Conservation (phyloP, 2,329 filamentous ascomycete species). For the Sordariomycetes sp. region DNA sequence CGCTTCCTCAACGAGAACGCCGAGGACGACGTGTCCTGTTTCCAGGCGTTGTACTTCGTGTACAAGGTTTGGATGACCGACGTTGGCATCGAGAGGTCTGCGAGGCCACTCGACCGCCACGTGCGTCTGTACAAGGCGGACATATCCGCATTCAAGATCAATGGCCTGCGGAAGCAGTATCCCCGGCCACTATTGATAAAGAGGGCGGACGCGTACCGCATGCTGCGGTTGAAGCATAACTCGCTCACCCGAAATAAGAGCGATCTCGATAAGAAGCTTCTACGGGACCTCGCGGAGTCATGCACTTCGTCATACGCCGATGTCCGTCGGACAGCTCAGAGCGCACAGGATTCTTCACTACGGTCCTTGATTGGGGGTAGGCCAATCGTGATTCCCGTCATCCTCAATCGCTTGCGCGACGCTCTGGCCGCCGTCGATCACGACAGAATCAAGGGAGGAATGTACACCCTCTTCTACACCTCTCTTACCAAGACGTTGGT, state of each 20-base stretch:
- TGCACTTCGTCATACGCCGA: constrained; percentile 88
- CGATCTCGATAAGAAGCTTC: constrained; percentile 71
- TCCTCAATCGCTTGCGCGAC: constrained; percentile 65
- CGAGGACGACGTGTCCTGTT: constrained; percentile 91
- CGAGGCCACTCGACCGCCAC: constrained; percentile 82
- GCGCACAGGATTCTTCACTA: constrained; percentile 81
- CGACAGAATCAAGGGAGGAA: constrained; percentile 83
- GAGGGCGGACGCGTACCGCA: constrained; percentile 85
- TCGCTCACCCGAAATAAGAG: constrained; percentile 78
- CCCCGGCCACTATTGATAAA: constrained; percentile 85
- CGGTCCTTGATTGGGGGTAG: constrained; percentile 83
- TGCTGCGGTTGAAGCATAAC: constrained; percentile 90
- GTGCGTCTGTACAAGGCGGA: constrained; percentile 75
- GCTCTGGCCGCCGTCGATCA: constrained; percentile 72
- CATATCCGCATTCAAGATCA: constrained; percentile 86
- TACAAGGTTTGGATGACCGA: constrained; percentile 97
- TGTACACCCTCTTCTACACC: constrained; percentile 84
- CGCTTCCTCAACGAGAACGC: constrained; percentile 70
- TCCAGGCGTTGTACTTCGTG: constrained; percentile 81
- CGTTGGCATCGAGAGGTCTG: constrained; percentile 89
- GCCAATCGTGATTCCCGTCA: constrained; percentile 77
- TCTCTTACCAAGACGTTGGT: constrained; percentile 78
- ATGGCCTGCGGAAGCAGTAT: constrained; percentile 81
- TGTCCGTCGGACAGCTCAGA: constrained; percentile 86
- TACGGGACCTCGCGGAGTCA: constrained; percentile 81